phyloP scores from a whole-genome alignment of 2,329 filamentous ascomycete genomes.

The Coniochaeta hoffmannii region DNA sequence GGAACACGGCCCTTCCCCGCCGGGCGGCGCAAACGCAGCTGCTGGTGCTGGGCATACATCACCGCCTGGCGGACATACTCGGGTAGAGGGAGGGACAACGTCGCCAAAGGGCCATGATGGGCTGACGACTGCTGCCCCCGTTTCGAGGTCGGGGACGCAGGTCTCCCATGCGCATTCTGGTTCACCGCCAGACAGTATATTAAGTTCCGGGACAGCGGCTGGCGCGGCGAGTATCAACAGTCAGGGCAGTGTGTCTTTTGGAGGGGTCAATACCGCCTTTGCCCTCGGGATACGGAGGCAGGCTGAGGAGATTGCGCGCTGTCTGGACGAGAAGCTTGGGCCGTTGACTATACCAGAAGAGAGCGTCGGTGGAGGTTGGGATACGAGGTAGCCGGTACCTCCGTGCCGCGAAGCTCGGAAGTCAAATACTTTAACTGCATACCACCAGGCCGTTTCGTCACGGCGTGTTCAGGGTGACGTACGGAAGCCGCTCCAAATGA shows the following conservation, averaged over 20 bases:
- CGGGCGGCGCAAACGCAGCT: background rate
- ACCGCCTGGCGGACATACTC: conserved; percentile 24
- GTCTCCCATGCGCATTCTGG: conserved; percentile 20
- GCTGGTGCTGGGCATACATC: conserved; percentile 7
- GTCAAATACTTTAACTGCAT: background rate
- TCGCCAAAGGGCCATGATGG: background rate
- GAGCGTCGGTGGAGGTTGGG: conserved; percentile 28
- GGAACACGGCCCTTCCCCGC: background rate
- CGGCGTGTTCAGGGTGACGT: no score
- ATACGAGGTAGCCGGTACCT: background rate
- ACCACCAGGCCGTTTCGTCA: no score
- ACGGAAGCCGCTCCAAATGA: no score
- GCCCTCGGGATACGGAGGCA: conserved; percentile 46
- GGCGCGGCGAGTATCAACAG: conserved; percentile 18
- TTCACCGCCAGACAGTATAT: conserved; percentile 36
- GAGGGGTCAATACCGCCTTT: conserved; percentile 31
- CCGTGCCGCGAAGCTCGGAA: background rate
- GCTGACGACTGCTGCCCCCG: background rate
- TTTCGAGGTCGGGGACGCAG: background rate
- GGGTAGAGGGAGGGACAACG: conserved; percentile 31
- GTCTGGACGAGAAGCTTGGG: conserved; percentile 54
- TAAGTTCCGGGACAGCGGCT: conserved; percentile 37
- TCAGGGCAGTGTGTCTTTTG: conserved; percentile 15
- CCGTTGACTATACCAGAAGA: conserved; percentile 46
- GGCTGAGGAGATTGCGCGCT: conserved; percentile 50